These are phyloP conservation scores for Lachnellula subtilissima DNA, from an alignment of 2,329 filamentous ascomycete genomes.

Conservation along the genomic window DNA sequence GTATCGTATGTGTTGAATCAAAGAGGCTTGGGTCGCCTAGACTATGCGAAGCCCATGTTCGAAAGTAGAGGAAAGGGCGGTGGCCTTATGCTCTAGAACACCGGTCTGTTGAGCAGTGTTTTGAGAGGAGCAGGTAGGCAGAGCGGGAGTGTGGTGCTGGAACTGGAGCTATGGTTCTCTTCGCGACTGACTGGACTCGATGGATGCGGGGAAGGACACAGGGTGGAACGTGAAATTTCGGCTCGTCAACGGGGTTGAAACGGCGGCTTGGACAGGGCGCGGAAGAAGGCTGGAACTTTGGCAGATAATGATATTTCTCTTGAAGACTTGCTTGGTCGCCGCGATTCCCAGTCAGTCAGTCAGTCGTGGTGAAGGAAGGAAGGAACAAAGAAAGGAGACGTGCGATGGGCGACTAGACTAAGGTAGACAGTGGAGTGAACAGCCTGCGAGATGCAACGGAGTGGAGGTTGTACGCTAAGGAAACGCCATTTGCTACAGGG, in stretches of 20 bases:
- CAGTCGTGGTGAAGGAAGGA: not conserved
- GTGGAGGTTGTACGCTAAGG: constrained; percentile 2
- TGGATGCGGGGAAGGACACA: constrained; percentile 16
- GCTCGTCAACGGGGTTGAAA: not conserved
- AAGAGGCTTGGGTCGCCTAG: constrained; percentile 26
- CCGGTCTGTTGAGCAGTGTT: constrained; percentile 1
- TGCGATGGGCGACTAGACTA: constrained; percentile 3
- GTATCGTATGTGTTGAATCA: constrained; percentile 19
- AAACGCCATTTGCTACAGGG: not conserved
- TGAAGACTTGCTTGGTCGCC: too few species aligned
- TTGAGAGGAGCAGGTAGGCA: not conserved
- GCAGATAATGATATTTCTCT: too few species aligned
- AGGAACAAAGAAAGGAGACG: not conserved
- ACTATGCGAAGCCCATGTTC: constrained; percentile 31
- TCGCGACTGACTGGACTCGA: constrained; percentile 1
- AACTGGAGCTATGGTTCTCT: not conserved
- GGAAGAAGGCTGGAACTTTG: not conserved
- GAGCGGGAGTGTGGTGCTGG: constrained; percentile 1
- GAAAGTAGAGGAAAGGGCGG: constrained; percentile 13
- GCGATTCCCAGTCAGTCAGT: too few species aligned
- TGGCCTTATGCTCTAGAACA: constrained; percentile 15
- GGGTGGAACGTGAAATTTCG: constrained; percentile 11
- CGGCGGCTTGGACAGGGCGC: not conserved
- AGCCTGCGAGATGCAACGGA: not conserved
- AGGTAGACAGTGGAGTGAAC: not conserved